Evolutionary conservation across 2,329 filamentous ascomycete genomes (phyloP).

Genomic region (Fusarium hainanense): DNA sequence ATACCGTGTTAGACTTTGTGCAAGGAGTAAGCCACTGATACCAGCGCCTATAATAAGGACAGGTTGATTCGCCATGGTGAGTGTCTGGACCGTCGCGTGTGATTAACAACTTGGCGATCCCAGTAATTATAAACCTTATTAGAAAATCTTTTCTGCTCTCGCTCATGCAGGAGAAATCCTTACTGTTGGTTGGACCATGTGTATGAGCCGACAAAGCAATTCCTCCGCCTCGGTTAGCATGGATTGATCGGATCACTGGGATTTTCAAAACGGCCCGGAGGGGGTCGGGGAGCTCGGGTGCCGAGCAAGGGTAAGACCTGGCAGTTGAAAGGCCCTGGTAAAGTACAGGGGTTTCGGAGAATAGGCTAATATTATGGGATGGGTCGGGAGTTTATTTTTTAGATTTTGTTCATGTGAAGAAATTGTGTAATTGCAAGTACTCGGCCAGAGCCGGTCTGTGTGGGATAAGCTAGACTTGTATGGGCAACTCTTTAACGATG

Average conservation of each 20-base stretch:
- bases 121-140: neutral
- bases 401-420: neutral
- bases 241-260: neutral
- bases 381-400: neutral
- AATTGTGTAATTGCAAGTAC: neutral
- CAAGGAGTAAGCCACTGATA: constrained; percentile 53
- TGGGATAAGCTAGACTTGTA: neutral
- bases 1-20: constrained; percentile 49
- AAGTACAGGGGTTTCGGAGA: neutral
- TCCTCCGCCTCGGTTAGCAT: neutral
- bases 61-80: constrained; percentile 27
- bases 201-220: neutral
- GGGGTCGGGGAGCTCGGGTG: neutral
- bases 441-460: neutral
- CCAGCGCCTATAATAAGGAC: constrained; percentile 54
- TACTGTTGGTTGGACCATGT: neutral
- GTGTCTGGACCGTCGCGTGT: neutral
- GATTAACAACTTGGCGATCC: neutral
- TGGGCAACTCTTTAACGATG: neutral
- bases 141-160: neutral
- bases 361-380: neutral
- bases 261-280: neutral
- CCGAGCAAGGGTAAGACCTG: constrained; percentile 1
- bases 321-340: neutral
- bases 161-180: neutral